Percentiles rank a stretch among this genome's conserved stretches.
Conservation (phyloP, 257 asterid species). For the Solanum pinnatisectum region DNA sequence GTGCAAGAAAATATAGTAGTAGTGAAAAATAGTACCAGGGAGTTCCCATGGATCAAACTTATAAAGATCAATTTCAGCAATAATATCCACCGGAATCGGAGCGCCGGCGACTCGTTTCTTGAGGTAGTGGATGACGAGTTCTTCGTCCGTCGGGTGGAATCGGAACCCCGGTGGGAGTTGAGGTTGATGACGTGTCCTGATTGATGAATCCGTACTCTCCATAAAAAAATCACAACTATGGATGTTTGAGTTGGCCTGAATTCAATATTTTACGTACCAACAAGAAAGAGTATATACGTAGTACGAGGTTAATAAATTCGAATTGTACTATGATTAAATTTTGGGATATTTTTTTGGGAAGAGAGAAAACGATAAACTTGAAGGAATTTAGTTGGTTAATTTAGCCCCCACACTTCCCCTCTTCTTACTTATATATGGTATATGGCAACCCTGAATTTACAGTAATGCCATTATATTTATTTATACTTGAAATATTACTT, state of each 20-base stretch:
- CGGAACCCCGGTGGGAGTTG: constrained; percentile 62
- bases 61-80: constrained; percentile 55
- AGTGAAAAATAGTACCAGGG: constrained; percentile 24
- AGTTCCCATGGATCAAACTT: constrained; percentile 62
- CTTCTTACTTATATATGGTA: constrained; percentile 27
- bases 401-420: constrained; percentile 1
- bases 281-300: neutral
- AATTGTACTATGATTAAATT: neutral
- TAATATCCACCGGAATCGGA: constrained; percentile 49
- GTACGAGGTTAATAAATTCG: neutral
- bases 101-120: constrained; percentile 36
- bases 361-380: neutral
- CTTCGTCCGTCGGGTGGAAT: constrained; percentile 66
- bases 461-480: neutral
- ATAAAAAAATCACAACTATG: neutral
- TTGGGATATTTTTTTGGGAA: neutral
- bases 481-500: too few relatives aligned
- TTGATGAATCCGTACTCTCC: constrained; percentile 52
- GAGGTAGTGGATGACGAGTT: constrained; percentile 53
- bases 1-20: neutral
- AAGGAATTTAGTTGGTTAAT: constrained; percentile 1
- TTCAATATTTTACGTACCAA: neutral
- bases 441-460: constrained; percentile 1
- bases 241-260: neutral
- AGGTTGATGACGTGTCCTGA: constrained; percentile 30